phyloP scores from a whole-genome alignment of 2,329 filamentous ascomycete genomes.

The Trichothecium roseum region DNA sequence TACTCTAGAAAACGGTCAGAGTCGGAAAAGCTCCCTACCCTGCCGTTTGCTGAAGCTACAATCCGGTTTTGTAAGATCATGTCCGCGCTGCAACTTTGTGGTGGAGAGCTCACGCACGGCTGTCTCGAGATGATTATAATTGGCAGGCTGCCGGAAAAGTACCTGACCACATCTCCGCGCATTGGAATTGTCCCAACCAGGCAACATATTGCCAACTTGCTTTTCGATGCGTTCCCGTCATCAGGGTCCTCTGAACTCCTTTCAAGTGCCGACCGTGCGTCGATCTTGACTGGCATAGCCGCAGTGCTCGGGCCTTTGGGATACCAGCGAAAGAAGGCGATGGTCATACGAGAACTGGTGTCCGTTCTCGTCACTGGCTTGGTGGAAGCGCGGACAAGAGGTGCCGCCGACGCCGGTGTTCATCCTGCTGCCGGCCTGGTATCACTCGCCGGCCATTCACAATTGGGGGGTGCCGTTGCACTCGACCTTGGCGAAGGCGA shows the following conservation, averaged over 20 bases:
- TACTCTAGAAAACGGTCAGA: conserved; percentile 64
- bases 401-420: conserved; percentile 91
- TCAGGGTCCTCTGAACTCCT: conserved; percentile 50
- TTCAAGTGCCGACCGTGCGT: conserved; percentile 64
- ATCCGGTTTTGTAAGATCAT: conserved; percentile 65
- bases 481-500: conserved; percentile 55
- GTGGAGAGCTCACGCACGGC: conserved; percentile 50
- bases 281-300: conserved; percentile 76
- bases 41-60: conserved; percentile 62
- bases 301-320: conserved; percentile 74
- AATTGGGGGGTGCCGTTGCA: conserved; percentile 22
- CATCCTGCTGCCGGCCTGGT: conserved; percentile 85
- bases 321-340: conserved; percentile 79
- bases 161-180: conserved; percentile 40
- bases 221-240: conserved; percentile 48
- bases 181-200: conserved; percentile 46
- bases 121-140: conserved; percentile 56
- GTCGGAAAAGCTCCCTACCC: conserved; percentile 59
- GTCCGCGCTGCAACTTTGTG: conserved; percentile 53
- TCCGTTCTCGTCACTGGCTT: conserved; percentile 74
- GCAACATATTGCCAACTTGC: conserved; percentile 51
- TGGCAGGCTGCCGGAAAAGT: conserved; percentile 43
- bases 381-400: conserved; percentile 81
- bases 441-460: conserved; percentile 41
- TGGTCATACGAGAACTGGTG: conserved; percentile 79